These are phyloP conservation scores for Heterococcus sp. DNA, from an alignment of 108 stramenopile species.

Conservation along the genomic window DNA sequence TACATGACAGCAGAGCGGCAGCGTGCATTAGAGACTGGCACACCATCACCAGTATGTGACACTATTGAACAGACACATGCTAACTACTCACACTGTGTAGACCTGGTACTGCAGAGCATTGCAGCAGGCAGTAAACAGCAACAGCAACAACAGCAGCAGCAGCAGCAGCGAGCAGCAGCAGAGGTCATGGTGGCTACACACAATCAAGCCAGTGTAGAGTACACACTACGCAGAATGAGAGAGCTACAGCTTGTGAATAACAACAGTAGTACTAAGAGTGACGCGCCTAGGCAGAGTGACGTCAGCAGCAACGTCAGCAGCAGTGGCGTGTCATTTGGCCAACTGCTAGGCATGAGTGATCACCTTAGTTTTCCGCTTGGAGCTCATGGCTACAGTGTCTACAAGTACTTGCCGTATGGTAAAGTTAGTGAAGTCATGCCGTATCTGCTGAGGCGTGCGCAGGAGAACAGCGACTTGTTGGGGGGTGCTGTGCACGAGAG, in stretches of 20 bases:
- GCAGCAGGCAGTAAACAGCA: conserved; percentile 60
- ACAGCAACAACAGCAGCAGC: too few relatives aligned
- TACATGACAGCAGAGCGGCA: conserved; percentile 89
- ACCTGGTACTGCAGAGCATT: conserved; percentile 57
- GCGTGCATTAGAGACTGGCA: conserved; percentile 60
- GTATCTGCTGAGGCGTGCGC: conserved; percentile 87
- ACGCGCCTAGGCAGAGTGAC: too few relatives aligned
- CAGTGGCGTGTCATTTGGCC: conserved; percentile 79
- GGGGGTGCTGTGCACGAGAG: conserved; percentile 41
- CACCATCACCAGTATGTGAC: conserved; percentile 21
- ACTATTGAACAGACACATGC: conserved; percentile 79
- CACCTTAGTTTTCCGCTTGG: conserved; percentile 89
- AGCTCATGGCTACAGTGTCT: conserved; percentile 64
- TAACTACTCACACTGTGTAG: conserved; percentile 58
- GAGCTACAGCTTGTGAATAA: conserved; percentile 58
- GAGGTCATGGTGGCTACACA: conserved; percentile 91
- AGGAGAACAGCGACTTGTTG: conserved; percentile 85
- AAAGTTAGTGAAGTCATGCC: conserved; percentile 85
- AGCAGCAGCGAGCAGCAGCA: conserved; percentile 19
- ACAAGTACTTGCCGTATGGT: conserved; percentile 90
- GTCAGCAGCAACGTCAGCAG: too few relatives aligned
- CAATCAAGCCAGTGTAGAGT: conserved; percentile 76
- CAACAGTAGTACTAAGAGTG: too few relatives aligned
- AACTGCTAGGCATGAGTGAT: conserved; percentile 94
- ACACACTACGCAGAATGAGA: conserved; percentile 69